Percentiles rank a stretch among this genome's conserved stretches.
Conservation (phyloP, 176 grass and related monocot genomes). For the Oryza longistaminata region DNA sequence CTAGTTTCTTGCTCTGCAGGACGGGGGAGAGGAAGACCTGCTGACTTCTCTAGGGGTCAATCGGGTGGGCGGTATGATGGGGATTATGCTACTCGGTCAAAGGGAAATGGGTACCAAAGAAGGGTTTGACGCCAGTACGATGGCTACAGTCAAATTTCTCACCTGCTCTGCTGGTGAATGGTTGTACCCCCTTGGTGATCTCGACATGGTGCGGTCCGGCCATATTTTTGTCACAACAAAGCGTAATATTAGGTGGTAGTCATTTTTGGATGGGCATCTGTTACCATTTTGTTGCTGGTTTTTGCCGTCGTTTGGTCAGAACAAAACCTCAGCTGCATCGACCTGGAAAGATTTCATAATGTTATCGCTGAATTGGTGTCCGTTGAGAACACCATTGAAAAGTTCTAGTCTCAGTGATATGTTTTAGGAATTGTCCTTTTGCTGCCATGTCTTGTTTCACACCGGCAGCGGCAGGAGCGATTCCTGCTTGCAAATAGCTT, state of each 20-base stretch:
- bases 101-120: constrained; percentile 42
- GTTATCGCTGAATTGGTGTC: not conserved
- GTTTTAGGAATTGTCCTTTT: not conserved
- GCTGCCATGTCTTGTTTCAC: not conserved
- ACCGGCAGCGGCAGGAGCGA: not conserved
- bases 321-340: constrained; percentile 13
- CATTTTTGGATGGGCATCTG: constrained; percentile 32
- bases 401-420: not conserved
- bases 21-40: constrained; percentile 39
- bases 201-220: constrained; percentile 25
- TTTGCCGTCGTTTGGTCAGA: constrained; percentile 13
- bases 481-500: not conserved
- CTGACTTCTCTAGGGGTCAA: constrained; percentile 40
- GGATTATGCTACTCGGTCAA: constrained; percentile 46
- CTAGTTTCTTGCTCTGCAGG: constrained; percentile 37
- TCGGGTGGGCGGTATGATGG: constrained; percentile 34
- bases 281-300: constrained; percentile 38
- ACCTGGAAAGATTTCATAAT: not conserved
- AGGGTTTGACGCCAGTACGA: constrained; percentile 48
- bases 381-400: not conserved
- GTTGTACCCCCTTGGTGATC: constrained; percentile 9
- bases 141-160: constrained; percentile 27
- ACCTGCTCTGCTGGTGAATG: constrained; percentile 12
- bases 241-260: not conserved
- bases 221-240: constrained; percentile 44